Base-by-base conservation (phyloP, 1,284 basidiomycete genomes). In the Ustilago crameri region DNA sequence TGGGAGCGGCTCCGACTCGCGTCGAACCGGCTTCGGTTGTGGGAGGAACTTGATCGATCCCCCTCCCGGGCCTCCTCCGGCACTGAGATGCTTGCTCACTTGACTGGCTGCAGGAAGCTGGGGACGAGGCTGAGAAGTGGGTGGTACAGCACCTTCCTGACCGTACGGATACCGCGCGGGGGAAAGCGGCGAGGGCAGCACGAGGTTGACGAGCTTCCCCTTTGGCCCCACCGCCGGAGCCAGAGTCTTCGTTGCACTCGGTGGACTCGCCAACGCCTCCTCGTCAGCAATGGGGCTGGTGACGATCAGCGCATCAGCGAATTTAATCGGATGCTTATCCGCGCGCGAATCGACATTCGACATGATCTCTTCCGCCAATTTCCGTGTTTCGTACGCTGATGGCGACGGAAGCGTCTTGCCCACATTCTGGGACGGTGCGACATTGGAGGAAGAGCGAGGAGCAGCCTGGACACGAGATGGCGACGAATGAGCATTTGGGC, bases 111-210 rank as follows among this genome's bases (percentile, higher is more conserved):
- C 10, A 5, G 26, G 17, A 23, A 30, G 1, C 3, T 20, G 30
- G 18, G 32, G 9, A 10, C 18, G 22, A n/a, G 45, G 5, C 10
- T 20, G 20, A 1, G 32, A 8, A 34, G 38, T 14, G 9, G 38
- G 9, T 8, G 30, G 12, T 20, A 32, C 43, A 26, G 22, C n/a
- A 3, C 62, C 67, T 50, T 74, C 67, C 35, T 59, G n/a, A 0
- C 71, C 71, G 17, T 70, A 74, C 9, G 71, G 71, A 50, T 51
- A 74, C 12, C 71, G 23, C 23, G 67, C 66, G 18, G 71, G 71
- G 18, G 59, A 63, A 12, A 74, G 51, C 1, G 71, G 71, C 9
- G 51, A 52, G 4, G 71, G 71, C 18, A 74, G 32, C 0, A 74
- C 67, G 1, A 74, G 30, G 20, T 66, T 70, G 15, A 74, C 51